phyloP scores from a whole-genome alignment of 208 protist genomes.

The Acanthamoeba rhysodes region DNA sequence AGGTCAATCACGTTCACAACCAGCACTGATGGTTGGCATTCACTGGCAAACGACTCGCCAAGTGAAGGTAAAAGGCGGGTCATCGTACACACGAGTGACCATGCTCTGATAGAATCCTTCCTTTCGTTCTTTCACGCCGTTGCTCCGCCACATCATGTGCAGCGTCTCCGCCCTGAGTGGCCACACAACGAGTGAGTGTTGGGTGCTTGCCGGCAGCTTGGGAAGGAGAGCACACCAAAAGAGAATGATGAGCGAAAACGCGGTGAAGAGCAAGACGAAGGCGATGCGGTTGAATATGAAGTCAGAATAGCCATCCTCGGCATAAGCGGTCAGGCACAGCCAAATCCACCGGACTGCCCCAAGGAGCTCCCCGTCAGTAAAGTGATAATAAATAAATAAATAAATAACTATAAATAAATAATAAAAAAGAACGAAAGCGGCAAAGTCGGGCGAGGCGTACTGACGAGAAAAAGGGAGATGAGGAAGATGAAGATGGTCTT shows the following conservation, averaged over 20 bases:
- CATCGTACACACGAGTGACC: too few relatives aligned
- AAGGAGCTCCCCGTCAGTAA: too few relatives aligned
- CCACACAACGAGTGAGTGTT: too few relatives aligned
- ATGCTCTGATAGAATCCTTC: too few relatives aligned
- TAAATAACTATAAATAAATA: neutral
- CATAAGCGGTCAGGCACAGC: neutral
- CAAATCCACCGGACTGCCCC: neutral
- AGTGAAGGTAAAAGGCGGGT: neutral
- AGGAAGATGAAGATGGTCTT: neutral
- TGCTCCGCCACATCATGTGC: too few relatives aligned
- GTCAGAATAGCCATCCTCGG: slow-evolving; percentile 37
- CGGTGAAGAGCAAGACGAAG: slow-evolving; percentile 16
- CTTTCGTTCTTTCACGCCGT: too few relatives aligned
- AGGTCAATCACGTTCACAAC: neutral
- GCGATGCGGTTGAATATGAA: slow-evolving; percentile 39
- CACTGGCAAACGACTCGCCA: too few relatives aligned
- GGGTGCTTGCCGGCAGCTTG: too few relatives aligned
- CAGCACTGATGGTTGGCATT: neutral
- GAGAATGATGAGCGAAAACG: slow-evolving; percentile 55
- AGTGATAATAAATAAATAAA: too few relatives aligned
- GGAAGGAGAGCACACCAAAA: neutral
- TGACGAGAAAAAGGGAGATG: neutral
- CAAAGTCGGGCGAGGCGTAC: neutral
- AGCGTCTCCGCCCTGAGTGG: too few relatives aligned
- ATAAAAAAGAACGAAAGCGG: neutral